Conservation (phyloP, 2,329 filamentous ascomycete genomes). For the Pseudogymnoascus sp. region DNA sequence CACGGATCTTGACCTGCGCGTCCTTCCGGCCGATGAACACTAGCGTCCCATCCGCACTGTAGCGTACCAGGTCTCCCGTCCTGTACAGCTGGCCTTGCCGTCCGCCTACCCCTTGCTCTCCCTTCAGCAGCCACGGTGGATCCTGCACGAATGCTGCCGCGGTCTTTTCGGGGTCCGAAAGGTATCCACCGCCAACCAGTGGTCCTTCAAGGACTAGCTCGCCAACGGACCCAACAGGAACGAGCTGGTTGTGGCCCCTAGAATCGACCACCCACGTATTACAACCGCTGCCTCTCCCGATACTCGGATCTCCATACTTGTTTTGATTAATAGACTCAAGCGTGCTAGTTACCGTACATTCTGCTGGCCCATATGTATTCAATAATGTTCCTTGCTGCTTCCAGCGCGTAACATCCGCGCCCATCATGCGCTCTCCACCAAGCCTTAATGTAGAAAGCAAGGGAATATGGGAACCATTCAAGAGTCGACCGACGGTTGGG, state of each 20-base stretch:
- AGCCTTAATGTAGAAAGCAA: too few relatives aligned
- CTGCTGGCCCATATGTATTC: too few relatives aligned
- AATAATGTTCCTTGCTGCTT: too few relatives aligned
- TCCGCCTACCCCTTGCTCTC: constrained; percentile 28
- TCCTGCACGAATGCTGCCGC: not conserved
- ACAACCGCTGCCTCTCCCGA: too few relatives aligned
- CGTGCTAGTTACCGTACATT: too few relatives aligned
- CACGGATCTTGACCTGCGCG: constrained; percentile 57
- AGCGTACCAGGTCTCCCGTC: constrained; percentile 27
- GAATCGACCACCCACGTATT: too few relatives aligned
- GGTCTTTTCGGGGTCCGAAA: constrained; percentile 24
- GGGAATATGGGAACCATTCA: too few relatives aligned
- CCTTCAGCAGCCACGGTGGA: not conserved
- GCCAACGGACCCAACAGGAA: constrained; percentile 12
- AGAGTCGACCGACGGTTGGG: too few relatives aligned
- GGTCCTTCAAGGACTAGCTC: constrained; percentile 35
- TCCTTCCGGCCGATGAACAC: constrained; percentile 55
- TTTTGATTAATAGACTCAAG: too few relatives aligned
- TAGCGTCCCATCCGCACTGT: constrained; percentile 44
- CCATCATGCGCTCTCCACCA: too few relatives aligned
- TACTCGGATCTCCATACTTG: too few relatives aligned
- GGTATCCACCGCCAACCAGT: constrained; percentile 52
- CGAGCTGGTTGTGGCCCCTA: not conserved
- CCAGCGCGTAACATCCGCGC: too few relatives aligned
- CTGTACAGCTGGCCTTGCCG: constrained; percentile 43